Evolutionary conservation across 2,329 filamentous ascomycete genomes (phyloP).

Genomic region (Elsinoe necatrix): DNA sequence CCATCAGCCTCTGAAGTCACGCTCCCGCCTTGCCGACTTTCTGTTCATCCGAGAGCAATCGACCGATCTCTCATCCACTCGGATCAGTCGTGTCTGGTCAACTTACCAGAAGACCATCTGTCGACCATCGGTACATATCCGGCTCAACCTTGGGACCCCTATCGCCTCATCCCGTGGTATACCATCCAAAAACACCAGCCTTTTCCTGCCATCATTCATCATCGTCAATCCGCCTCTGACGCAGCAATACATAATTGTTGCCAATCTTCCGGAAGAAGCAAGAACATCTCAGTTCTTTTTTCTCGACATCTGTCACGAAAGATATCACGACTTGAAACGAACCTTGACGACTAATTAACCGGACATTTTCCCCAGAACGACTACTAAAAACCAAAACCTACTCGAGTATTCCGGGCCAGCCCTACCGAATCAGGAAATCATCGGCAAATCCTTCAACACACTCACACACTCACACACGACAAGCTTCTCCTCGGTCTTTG

Average conservation of each 20-base stretch:
- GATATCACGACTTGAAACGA: background rate
- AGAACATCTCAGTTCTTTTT: background rate
- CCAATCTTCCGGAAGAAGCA: constrained; percentile 1
- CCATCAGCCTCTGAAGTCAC: too few relatives aligned
- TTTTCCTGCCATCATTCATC: background rate
- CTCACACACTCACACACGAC: background rate
- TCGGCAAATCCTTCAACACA: background rate
- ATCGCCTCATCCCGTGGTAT: constrained; percentile 10
- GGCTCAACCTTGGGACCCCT: background rate
- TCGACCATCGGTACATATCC: constrained; percentile 8
- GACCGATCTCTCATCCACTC: constrained; percentile 3
- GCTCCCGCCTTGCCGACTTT: too few relatives aligned
- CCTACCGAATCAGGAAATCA: constrained; percentile 9
- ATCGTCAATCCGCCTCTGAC: constrained; percentile 7
- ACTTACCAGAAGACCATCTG: background rate
- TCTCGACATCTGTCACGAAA: background rate
- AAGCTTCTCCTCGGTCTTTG: background rate
- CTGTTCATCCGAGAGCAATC: background rate
- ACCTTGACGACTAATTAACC: background rate
- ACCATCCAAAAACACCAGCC: constrained; percentile 5
- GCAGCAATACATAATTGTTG: constrained; percentile 9
- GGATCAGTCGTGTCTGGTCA: background rate
- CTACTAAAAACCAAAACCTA: background rate
- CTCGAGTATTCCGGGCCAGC: background rate
- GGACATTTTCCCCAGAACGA: background rate